Evolutionary conservation across 768 basidiomycete genomes (phyloP), one percentile per base, ranked within the genome.

Genomic region (Auricularia cornea): DNA sequence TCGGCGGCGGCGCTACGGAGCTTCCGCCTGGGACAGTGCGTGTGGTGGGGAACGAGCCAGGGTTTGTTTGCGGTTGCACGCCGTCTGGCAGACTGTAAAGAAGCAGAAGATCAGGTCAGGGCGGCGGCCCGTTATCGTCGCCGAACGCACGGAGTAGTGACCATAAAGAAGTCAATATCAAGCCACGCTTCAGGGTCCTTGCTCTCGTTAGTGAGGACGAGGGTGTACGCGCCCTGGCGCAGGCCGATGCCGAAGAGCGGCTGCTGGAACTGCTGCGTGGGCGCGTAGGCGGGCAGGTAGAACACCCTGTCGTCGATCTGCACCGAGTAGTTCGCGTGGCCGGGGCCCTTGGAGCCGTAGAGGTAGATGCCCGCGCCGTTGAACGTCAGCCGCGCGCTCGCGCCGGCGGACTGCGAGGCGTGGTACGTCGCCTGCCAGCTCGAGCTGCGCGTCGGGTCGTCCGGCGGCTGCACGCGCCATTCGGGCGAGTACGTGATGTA

Each of bases 101-200:
- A 2, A 48, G 62, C 30, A 33, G 32, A 28, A 30, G 26, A 62
- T n/a, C 32, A 32, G n/a, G n/a, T n/a, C n/a, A n/a, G n/a, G n/a
- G n/a, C n/a, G n/a, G n/a, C n/a, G n/a, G n/a, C n/a, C n/a, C n/a
- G n/a, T n/a, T n/a, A n/a, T n/a, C n/a, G n/a, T n/a, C n/a, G n/a
- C n/a, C n/a, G n/a, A n/a, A 56, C 51, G 26, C 33, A 38, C 62
- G 51, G 35, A 54, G 31, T 54, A 32, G 68, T 61, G 57, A 71
- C 63, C 3, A 68, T 70, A 54, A 73, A 63, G 63, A 67, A 73
- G 64, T 73, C 72, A 16, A 73, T 28, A 62, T 73, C 72, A n/a
- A 73, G 61, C 70, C 70, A 73, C 2, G 54, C 35, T 14, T 38
- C 54, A 10, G 54, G 28, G 28, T 31, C 54, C 26, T 28, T 57